A percentile compares a stretch with the other conserved stretches of the same genome.
These are phyloP conservation scores for Pneumocystis wakefieldiae DNA, from an alignment of 1,139 yeast species.

Conservation along the genomic window DNA sequence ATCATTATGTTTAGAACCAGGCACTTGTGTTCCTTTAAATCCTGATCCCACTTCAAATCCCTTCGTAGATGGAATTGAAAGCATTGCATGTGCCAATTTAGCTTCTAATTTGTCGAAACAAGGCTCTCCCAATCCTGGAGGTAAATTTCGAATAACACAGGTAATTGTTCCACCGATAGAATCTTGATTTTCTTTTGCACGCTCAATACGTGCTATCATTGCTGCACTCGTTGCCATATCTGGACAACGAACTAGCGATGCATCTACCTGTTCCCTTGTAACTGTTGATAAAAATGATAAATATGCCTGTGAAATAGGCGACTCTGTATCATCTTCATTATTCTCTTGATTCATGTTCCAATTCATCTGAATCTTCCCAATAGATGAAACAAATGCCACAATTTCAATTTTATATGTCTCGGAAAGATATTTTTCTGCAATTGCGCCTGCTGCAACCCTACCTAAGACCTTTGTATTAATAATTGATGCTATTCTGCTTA, in stretches of 20 bases:
- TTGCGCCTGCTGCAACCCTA: constrained; percentile 96
- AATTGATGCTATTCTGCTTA: neutral
- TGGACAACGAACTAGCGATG: constrained; percentile 91
- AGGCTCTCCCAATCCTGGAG: constrained; percentile 93
- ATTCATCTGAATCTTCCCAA: constrained; percentile 42
- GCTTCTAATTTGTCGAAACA: constrained; percentile 95
- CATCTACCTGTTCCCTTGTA: constrained; percentile 78
- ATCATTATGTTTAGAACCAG: constrained; percentile 91
- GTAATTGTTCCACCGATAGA: constrained; percentile 97
- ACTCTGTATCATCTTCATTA: constrained; percentile 46
- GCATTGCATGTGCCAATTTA: constrained; percentile 88
- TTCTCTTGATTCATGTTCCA: neutral
- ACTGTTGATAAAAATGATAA: constrained; percentile 52
- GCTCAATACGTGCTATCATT: constrained; percentile 78
- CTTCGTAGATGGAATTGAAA: constrained; percentile 92
- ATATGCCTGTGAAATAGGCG: constrained; percentile 50
- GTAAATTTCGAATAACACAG: constrained; percentile 87
- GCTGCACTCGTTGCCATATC: constrained; percentile 52
- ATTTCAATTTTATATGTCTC: constrained; percentile 77
- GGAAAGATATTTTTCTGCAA: constrained; percentile 77
- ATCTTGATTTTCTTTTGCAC: constrained; percentile 73
- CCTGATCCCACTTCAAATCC: constrained; percentile 98
- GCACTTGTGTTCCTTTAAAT: constrained; percentile 71
- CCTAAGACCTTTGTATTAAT: constrained; percentile 21
- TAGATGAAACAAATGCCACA: constrained; percentile 88